These are phyloP conservation scores for Sequoia sempervirens DNA, from an alignment of 75 land plant species.

Conservation along the genomic window DNA sequence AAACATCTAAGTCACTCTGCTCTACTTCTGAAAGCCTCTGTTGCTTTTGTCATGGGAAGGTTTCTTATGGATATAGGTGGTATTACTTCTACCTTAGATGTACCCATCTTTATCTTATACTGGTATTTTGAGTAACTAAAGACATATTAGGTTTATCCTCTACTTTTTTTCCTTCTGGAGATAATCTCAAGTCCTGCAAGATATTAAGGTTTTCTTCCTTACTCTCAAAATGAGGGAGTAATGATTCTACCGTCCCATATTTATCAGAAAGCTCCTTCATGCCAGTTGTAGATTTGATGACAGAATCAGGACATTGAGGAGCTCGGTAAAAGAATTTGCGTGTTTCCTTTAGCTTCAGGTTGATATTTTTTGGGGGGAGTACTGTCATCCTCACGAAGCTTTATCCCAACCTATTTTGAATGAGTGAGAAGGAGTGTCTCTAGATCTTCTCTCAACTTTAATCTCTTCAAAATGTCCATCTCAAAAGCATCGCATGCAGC, in stretches of 20 bases:
- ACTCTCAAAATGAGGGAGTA: background rate
- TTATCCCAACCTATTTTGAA: slow-evolving; percentile 37
- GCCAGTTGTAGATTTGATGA: background rate
- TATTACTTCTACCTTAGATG: background rate
- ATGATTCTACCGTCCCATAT: background rate
- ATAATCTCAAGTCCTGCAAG: slow-evolving; percentile 36
- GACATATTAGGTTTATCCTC: slow-evolving; percentile 19
- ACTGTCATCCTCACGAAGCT: slow-evolving; percentile 32
- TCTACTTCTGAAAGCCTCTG: slow-evolving; percentile 4
- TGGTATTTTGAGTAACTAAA: slow-evolving; percentile 14
- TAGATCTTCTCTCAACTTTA: slow-evolving; percentile 53
- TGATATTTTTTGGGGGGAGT: background rate
- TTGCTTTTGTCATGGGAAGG: background rate
- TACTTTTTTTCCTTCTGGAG: slow-evolving; percentile 49
- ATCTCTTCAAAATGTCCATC: slow-evolving; percentile 52
- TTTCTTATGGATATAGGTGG: background rate
- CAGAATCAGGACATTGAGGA: background rate
- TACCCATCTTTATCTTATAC: background rate
- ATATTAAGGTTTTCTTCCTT: background rate
- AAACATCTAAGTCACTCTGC: slow-evolving; percentile 1
- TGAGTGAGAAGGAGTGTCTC: slow-evolving; percentile 39
- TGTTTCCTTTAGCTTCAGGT: background rate
- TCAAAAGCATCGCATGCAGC: slow-evolving; percentile 73
- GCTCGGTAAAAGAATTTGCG: background rate
- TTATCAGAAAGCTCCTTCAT: background rate